These are phyloP conservation scores for Leptographium lundbergii DNA, from an alignment of 2,329 filamentous ascomycete genomes.

Conservation along the genomic window DNA sequence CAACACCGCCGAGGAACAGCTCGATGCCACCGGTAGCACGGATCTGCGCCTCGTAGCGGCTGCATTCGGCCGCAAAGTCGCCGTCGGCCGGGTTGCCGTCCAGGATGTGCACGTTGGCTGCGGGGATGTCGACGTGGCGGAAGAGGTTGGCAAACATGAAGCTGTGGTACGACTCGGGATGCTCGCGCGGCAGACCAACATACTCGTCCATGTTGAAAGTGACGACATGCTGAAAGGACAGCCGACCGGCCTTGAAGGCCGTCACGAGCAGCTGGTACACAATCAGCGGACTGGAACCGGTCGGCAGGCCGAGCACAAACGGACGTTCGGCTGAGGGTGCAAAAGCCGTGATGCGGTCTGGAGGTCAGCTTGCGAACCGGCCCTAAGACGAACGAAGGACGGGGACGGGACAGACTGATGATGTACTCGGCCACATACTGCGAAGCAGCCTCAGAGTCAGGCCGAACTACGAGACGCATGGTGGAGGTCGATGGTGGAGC, in stretches of 20 bases:
- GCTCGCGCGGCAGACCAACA: slow-evolving; percentile 56
- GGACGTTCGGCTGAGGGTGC: slow-evolving; percentile 48
- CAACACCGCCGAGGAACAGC: slow-evolving; percentile 63
- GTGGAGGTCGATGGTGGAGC: slow-evolving; percentile 6
- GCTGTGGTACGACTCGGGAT: slow-evolving; percentile 65
- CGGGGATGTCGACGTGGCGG: slow-evolving; percentile 56
- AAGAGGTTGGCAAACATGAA: slow-evolving; percentile 79
- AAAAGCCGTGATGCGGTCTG: slow-evolving; percentile 51
- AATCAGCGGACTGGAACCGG: slow-evolving; percentile 55
- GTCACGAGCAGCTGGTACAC: slow-evolving; percentile 57
- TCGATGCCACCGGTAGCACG: slow-evolving; percentile 57
- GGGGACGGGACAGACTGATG: slow-evolving; percentile 23
- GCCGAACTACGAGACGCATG: slow-evolving; percentile 62
- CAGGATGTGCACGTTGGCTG: slow-evolving; percentile 59
- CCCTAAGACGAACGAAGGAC: neutral
- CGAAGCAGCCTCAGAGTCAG: slow-evolving; percentile 47
- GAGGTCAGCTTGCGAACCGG: no score
- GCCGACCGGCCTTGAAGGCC: slow-evolving; percentile 41
- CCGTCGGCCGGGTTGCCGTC: slow-evolving; percentile 49
- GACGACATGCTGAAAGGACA: slow-evolving; percentile 49
- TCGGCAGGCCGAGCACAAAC: slow-evolving; percentile 61
- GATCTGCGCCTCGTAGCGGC: slow-evolving; percentile 59
- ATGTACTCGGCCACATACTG: slow-evolving; percentile 62
- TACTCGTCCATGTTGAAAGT: slow-evolving; percentile 64
- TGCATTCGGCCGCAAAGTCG: slow-evolving; percentile 55